Base-by-base conservation (phyloP, 2,329 filamentous ascomycete genomes). In the Diaporthe humulicola region DNA sequence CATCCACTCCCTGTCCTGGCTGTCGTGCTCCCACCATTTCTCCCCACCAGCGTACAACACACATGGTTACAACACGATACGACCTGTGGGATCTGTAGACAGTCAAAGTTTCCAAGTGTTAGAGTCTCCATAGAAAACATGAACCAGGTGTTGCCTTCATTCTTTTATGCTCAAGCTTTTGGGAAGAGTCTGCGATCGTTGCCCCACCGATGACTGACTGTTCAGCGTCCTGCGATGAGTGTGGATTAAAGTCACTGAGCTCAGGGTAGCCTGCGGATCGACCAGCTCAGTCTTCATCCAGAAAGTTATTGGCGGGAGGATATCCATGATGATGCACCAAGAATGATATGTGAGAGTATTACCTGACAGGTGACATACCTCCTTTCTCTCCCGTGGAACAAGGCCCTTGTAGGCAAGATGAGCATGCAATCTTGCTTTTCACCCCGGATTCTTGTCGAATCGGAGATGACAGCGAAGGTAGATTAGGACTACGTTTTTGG, bases 331-430 rank as follows among this genome's bases (percentile, higher is more conserved):
- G 25, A 50, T 36, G 30, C 33, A 19, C n/a, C 36, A 36, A 42
- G 64, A 30, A 8, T 45, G 57, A 72, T 30, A 72, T 72, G 25
- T 72, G 70, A 72, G n/a, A 33, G 0, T 9, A 8, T 8, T 50
- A 14, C 14, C 17, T 72, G 70, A 72, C 6, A 72, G 33, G 30
- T 72, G 14, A 64, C 22, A 42, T 36, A 14, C 7, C 38, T 45
- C 7, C 22, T 25, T n/a, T 33, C 30, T 17, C 30, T 52, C 17
- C 70, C 57, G 38, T 28, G 30, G 57, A 42, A 72, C 70, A 72
- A 72, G 57, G 57, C 36, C 70, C 48, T 72, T 72, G 45, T 72
- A 50, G 57, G 57, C 25, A 54, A 72, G 70, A 56, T 42, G 9
- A 12, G 30, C 42, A 30, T 25, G 4, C n/a, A 10, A 28, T 15